phyloP scores from a whole-genome alignment of 1,139 yeast genomes.

The Blastobotrys serpentis region DNA sequence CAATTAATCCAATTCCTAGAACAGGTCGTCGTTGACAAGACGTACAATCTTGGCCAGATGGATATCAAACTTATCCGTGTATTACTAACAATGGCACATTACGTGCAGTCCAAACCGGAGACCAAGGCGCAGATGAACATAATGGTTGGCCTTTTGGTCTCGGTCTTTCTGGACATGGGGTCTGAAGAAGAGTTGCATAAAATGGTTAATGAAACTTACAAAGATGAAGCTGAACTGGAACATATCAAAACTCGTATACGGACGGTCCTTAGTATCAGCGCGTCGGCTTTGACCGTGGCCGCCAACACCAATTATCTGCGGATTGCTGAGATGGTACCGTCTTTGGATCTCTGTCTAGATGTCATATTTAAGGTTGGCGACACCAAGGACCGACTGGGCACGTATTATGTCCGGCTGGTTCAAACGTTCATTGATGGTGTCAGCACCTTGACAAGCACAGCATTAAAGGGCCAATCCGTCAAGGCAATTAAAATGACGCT shows the following conservation, averaged over 20 bases:
- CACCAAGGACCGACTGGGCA: background rate
- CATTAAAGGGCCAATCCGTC: background rate
- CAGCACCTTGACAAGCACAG: background rate
- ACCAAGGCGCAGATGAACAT: background rate
- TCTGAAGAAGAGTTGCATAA: constrained; percentile 4
- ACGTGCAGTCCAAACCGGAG: background rate
- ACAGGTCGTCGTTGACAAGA: background rate
- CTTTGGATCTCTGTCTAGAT: background rate
- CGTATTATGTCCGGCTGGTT: constrained; percentile 6
- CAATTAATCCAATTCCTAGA: background rate
- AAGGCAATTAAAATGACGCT: background rate
- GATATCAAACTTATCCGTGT: background rate
- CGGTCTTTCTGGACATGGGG: background rate
- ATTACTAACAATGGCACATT: background rate
- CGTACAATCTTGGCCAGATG: constrained; percentile 5
- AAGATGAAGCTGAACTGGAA: background rate
- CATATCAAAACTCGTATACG: background rate
- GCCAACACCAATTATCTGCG: background rate
- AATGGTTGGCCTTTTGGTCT: background rate
- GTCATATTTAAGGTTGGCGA: constrained; percentile 2
- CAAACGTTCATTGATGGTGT: background rate
- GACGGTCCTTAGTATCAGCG: background rate
- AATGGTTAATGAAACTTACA: background rate
- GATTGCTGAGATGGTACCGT: background rate
- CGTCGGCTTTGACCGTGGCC: background rate